Percentiles rank a stretch among this genome's conserved stretches.
Conservation (phyloP, 148 eudicot species). For the Polygonum aviculare region DNA sequence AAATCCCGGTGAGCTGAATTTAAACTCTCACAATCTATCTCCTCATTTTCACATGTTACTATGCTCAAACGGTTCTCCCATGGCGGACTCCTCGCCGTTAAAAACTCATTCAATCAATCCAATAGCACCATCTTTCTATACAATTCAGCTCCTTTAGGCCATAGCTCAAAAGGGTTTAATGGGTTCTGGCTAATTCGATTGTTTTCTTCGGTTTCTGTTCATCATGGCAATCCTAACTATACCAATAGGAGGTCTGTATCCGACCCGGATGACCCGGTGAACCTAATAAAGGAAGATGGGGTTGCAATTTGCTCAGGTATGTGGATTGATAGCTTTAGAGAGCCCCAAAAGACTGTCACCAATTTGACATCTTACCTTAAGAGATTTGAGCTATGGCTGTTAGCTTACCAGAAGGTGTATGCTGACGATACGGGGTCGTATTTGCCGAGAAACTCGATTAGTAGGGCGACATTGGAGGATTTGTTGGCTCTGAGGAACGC, state of each 20-base stretch:
- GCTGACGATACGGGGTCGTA: slow-evolving; percentile 83
- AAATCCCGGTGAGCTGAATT: background rate
- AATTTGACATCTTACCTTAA: slow-evolving; percentile 57
- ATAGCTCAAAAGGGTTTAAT: slow-evolving; percentile 11
- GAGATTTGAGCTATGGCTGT: slow-evolving; percentile 83
- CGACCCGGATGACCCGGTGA: slow-evolving; percentile 81
- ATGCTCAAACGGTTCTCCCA: background rate
- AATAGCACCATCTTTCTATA: background rate
- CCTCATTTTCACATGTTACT: background rate
- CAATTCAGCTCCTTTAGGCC: background rate
- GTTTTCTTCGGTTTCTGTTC: slow-evolving; percentile 26
- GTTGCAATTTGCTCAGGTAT: slow-evolving; percentile 54
- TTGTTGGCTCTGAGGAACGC: slow-evolving; percentile 76
- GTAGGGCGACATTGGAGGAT: slow-evolving; percentile 58
- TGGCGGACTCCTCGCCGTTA: background rate
- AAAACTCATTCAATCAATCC: background rate
- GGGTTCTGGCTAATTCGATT: slow-evolving; percentile 31
- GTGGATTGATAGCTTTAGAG: slow-evolving; percentile 82
- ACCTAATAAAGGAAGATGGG: slow-evolving; percentile 84
- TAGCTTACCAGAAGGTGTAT: slow-evolving; percentile 89
- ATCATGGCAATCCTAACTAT: background rate
- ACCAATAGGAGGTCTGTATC: slow-evolving; percentile 17
- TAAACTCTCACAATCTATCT: background rate
- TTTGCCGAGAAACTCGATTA: slow-evolving; percentile 64
- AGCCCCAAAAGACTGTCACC: slow-evolving; percentile 46